Evolutionary conservation across 176 grass and related monocot genomes (phyloP), one percentile per base, ranked within the genome.

Genomic region (Typha latifolia): DNA sequence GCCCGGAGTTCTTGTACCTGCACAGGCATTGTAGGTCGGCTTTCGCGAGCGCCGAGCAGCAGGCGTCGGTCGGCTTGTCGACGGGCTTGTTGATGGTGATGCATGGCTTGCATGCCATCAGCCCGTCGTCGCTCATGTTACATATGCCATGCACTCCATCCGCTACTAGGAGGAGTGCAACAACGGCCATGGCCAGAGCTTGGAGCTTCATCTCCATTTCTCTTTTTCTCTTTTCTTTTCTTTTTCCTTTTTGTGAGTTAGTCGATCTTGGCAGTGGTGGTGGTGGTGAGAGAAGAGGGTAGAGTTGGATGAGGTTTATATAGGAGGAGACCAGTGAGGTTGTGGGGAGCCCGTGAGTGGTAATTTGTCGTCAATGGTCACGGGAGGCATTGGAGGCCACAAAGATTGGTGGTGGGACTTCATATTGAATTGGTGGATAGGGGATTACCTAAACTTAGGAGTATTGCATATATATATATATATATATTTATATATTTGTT

Each of bases 21-120:
- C 81, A 88, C 70, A 84, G 70, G 85, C 81, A 88, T 0, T 0
- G 0, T 50, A 83, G 61, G 70, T 48, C 4, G 52, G 81, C 81
- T 3, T 9, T 0, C 12, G 5, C 16, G 47, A 81, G 48, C 61
- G 68, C 67, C 2, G 6, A 3, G 70, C 85, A 84, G 77, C 85
- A 88, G 1, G 4, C 18, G 5, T 12, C 0, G 22, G 0, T 16
- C 0, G 32, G 47, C 13, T 59, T 56, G 3, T 22, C 64, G 61
- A 27, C 23, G 19, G 56, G 69, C 53, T 66, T 82, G 32, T 50
- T 27, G 18, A 11, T 0, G 0, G 11, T 7, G 75, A 67, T 82
- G 82, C 56, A 72, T 18, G 69, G 63, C 64, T 9, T 1, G 82
- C 86, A 90, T 29, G 23, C 12, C 3, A 0, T 12, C 63, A 49